Evolutionary conservation across 2,329 filamentous ascomycete genomes (phyloP), one percentile per base, ranked within the genome.

Genomic region (Cephalotrichum gorgonifer): DNA sequence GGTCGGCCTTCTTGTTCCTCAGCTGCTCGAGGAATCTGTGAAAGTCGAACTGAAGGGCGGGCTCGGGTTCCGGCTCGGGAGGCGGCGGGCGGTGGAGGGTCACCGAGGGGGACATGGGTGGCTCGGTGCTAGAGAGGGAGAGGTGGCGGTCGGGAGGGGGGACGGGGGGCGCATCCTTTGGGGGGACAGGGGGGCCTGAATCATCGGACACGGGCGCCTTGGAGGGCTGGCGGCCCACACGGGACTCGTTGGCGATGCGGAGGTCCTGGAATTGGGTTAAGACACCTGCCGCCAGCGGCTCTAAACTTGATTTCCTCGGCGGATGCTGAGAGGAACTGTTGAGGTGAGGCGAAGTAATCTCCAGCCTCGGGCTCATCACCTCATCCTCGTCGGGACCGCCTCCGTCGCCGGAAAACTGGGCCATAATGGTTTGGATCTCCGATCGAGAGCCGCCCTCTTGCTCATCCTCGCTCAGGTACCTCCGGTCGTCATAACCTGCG

Each of bases 401-500:
- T 26, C 80, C 80, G 46, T 80, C 80, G 60, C 87, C 82, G 56
- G 85, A 83, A 58, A 97, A 97, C 66, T 97, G 93, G 54, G 88
- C 88, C 88, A 98, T 97, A 63, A 98, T 97, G 62, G 79, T 95
- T 66, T 96, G 88, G 52, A 98, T 96, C 68, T 98, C 93, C 6
- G 85, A 83, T 51, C 81, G 79, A 1, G 86, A 88, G 47, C 80
- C 81, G 46, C 78, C 78, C 44, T 89, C 82, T 22, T 79, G 76
- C 49, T 80, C 76, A 58, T 81, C 80, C 58, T 83, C 81, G 56
- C 74, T 82, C 31, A 71, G 56, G 48, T 74, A 74, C 51, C 67
- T 67, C 56, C 72, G 77, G 46, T 81, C 79, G 47, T 84, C 79
- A 53, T 77, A 75, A 6, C 66, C 74, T 27, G 68, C 69, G 56